Conservation (phyloP, 2,329 filamentous ascomycete species). For the Epichloe gansuensis region DNA sequence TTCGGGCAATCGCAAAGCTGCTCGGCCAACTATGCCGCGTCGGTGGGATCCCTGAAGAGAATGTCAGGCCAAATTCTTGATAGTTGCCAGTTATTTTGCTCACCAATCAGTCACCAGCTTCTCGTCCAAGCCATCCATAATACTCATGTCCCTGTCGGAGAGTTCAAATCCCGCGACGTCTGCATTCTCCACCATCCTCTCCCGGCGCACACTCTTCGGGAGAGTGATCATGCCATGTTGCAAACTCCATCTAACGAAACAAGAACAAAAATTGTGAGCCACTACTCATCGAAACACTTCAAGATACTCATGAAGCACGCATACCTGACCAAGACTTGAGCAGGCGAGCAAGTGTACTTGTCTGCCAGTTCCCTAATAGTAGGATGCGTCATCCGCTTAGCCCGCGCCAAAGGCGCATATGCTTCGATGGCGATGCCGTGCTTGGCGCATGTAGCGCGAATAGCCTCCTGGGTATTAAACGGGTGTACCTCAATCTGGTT, state of each 20-base stretch:
- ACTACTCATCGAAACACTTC: too few species aligned
- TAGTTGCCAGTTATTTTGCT: background rate
- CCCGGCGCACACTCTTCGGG: slow-evolving; percentile 56
- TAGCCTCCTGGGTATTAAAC: slow-evolving; percentile 62
- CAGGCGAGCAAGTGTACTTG: slow-evolving; percentile 59
- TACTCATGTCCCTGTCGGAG: slow-evolving; percentile 47
- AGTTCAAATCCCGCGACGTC: slow-evolving; percentile 50
- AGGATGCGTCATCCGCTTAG: slow-evolving; percentile 56
- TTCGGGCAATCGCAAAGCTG: background rate
- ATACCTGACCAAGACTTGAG: slow-evolving; percentile 56
- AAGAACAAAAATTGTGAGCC: too few species aligned
- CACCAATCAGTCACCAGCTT: slow-evolving; percentile 58
- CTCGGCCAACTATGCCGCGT: background rate
- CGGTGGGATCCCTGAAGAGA: slow-evolving; percentile 9
- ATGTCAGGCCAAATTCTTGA: background rate
- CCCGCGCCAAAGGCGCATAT: slow-evolving; percentile 66
- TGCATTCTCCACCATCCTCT: slow-evolving; percentile 54
- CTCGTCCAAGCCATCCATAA: slow-evolving; percentile 56
- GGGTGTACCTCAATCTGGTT: slow-evolving; percentile 78
- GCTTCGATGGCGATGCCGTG: slow-evolving; percentile 63
- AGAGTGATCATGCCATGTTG: slow-evolving; percentile 63
- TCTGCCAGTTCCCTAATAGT: slow-evolving; percentile 48
- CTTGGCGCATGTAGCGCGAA: slow-evolving; percentile 52
- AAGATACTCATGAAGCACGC: background rate
- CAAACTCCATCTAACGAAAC: slow-evolving; percentile 52